Evolutionary conservation across 345 rosid species (phyloP).

Genomic region (Psidium guajava): DNA sequence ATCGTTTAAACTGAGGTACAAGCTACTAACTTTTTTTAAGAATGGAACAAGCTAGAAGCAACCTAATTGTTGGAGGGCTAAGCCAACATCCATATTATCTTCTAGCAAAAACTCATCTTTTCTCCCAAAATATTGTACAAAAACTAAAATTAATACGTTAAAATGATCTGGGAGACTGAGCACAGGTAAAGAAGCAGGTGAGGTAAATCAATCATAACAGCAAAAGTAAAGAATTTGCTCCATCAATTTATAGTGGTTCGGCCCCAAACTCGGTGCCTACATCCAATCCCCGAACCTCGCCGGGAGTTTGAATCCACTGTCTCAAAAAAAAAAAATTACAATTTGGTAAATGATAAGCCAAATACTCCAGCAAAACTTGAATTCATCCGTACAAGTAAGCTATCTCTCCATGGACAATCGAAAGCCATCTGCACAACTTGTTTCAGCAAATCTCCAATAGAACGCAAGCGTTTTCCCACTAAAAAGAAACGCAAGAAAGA

Average conservation of each 20-base stretch:
- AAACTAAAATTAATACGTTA: neutral
- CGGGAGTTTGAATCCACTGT: rapidly evolving
- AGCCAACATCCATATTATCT: too few relatives aligned
- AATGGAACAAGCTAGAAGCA: too few relatives aligned
- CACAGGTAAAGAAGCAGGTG: neutral
- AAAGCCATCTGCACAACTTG: neutral
- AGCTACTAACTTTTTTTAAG: too few relatives aligned
- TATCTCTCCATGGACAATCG: neutral
- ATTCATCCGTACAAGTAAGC: neutral
- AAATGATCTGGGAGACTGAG: neutral
- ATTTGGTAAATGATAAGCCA: neutral
- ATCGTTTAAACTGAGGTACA: too few relatives aligned
- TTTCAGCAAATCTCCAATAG: neutral
- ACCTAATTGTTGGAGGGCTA: too few relatives aligned
- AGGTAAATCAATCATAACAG: neutral
- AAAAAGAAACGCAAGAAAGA: neutral
- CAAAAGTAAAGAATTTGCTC: neutral
- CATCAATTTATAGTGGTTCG: neutral
- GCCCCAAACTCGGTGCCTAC: neutral
- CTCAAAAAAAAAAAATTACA: neutral
- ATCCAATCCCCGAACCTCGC: rapidly evolving
- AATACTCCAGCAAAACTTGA: neutral
- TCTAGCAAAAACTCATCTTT: neutral
- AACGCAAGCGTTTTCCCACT: neutral
- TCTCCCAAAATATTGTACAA: neutral